Conservation (phyloP, 768 basidiomycete genomes). For the Rhizopogon sp. region DNA sequence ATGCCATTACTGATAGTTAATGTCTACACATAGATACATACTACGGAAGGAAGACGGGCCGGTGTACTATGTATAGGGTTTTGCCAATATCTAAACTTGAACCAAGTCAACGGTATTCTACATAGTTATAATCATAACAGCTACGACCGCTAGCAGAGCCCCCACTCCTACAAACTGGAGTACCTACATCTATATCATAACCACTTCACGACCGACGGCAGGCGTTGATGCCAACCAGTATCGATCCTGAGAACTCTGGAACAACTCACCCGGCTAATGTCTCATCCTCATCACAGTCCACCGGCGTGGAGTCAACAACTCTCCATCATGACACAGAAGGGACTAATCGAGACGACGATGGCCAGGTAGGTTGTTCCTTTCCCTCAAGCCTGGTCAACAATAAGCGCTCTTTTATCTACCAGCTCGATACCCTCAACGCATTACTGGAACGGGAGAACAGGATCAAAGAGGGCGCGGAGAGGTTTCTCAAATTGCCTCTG, state of each 20-base stretch:
- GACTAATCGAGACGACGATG: constrained; percentile 16
- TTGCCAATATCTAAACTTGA: too few species aligned
- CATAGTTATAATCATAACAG: too few species aligned
- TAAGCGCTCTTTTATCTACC: not conserved
- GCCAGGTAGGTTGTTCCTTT: constrained; percentile 20
- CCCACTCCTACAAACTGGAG: not conserved
- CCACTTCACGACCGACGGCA: not conserved
- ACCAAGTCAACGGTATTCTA: too few species aligned
- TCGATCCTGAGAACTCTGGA: constrained; percentile 23
- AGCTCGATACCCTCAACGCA: constrained; percentile 66
- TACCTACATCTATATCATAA: not conserved
- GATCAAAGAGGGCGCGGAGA: constrained; percentile 91
- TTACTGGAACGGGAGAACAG: constrained; percentile 72
- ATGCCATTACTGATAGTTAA: too few species aligned
- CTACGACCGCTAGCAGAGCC: not conserved
- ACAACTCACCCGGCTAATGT: constrained; percentile 19
- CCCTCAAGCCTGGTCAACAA: not conserved
- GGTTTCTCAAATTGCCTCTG: constrained; percentile 66
- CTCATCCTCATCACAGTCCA: constrained; percentile 27
- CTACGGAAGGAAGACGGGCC: too few species aligned
- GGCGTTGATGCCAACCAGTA: constrained; percentile 22
- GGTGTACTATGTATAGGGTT: too few species aligned
- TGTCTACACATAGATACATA: too few species aligned
- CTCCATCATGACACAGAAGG: constrained; percentile 19
- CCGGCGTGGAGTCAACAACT: constrained; percentile 17